Percentiles rank a stretch among this genome's conserved stretches.
phyloP scores from a whole-genome alignment of 805 yeast species.

The Yarrowia deformans region DNA sequence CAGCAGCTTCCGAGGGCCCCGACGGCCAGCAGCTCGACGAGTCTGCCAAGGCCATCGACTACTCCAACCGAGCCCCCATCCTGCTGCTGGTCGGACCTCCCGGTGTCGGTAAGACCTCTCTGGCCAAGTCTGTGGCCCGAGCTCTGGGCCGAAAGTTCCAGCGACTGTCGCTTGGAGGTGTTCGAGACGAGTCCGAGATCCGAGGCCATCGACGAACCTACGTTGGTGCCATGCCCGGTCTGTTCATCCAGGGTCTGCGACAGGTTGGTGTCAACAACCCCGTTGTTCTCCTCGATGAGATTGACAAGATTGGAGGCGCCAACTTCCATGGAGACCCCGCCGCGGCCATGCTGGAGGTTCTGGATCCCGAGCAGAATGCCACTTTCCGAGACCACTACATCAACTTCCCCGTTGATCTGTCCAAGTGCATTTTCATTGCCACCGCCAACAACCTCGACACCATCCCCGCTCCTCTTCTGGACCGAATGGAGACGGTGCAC shows the following conservation, averaged over 20 bases:
- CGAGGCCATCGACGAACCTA: constrained; percentile 91
- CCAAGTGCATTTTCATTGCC: constrained; percentile 81
- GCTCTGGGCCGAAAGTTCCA: constrained; percentile 78
- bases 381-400: constrained; percentile 81
- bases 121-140: constrained; percentile 80
- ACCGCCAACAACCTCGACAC: constrained; percentile 81
- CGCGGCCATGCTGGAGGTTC: constrained; percentile 84
- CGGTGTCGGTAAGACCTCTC: constrained; percentile 89
- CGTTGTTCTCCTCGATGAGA: constrained; percentile 81
- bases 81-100: constrained; percentile 89
- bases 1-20: constrained; percentile 15
- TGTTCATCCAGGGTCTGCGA: constrained; percentile 75
- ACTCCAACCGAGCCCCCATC: constrained; percentile 64
- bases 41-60: constrained; percentile 37
- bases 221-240: constrained; percentile 92
- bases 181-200: constrained; percentile 86
- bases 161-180: constrained; percentile 84
- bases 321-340: constrained; percentile 82
- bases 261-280: constrained; percentile 83
- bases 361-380: constrained; percentile 88
- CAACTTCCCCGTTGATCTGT: constrained; percentile 84
- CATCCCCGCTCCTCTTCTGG: constrained; percentile 77
- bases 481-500: constrained; percentile 82
- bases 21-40: constrained; percentile 7
- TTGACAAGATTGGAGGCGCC: constrained; percentile 73